A percentile compares a stretch with the other conserved stretches of the same genome.
These are phyloP conservation scores for Penicillium sp. DNA, from an alignment of 2,329 filamentous ascomycete genomes.

Conservation along the genomic window DNA sequence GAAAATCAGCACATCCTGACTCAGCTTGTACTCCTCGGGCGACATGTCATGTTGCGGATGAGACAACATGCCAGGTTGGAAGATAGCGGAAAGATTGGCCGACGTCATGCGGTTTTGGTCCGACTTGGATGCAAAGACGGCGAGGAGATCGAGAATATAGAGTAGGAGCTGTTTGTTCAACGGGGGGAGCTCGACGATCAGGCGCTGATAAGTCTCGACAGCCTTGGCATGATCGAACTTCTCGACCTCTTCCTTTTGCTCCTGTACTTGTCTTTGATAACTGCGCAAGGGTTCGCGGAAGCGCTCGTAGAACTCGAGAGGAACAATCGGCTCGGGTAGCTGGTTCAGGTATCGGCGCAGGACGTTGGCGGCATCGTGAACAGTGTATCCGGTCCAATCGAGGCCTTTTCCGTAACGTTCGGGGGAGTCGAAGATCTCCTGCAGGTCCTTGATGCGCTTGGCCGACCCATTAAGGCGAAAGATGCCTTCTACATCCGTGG, in stretches of 20 bases:
- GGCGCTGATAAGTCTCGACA: slow-evolving; percentile 78
- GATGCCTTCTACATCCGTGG: slow-evolving; percentile 92
- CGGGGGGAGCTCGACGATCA: slow-evolving; percentile 91
- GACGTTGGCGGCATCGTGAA: slow-evolving; percentile 97
- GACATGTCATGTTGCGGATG: slow-evolving; percentile 95
- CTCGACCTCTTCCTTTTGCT: slow-evolving; percentile 71
- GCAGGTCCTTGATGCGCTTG: slow-evolving; percentile 96
- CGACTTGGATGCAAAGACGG: slow-evolving; percentile 95
- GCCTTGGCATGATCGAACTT: slow-evolving; percentile 73
- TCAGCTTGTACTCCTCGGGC: slow-evolving; percentile 88
- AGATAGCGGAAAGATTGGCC: slow-evolving; percentile 91
- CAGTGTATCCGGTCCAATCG: slow-evolving; percentile 96
- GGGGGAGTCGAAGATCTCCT: slow-evolving; percentile 87
- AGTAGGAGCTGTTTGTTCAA: slow-evolving; percentile 91
- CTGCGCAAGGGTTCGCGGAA: slow-evolving; percentile 81
- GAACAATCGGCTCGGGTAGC: slow-evolving; percentile 93
- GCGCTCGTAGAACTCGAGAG: slow-evolving; percentile 85
- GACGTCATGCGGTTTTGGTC: slow-evolving; percentile 97
- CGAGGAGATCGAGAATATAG: slow-evolving; percentile 92
- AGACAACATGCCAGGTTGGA: slow-evolving; percentile 93
- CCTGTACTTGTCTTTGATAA: slow-evolving; percentile 70
- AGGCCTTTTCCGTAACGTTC: slow-evolving; percentile 95
- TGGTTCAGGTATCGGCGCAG: slow-evolving; percentile 94
- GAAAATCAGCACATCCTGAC: slow-evolving; percentile 96
- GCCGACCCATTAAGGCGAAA: slow-evolving; percentile 95